phyloP scores from a whole-genome alignment of 129 eudicot species.

The Flaveria linearis region DNA sequence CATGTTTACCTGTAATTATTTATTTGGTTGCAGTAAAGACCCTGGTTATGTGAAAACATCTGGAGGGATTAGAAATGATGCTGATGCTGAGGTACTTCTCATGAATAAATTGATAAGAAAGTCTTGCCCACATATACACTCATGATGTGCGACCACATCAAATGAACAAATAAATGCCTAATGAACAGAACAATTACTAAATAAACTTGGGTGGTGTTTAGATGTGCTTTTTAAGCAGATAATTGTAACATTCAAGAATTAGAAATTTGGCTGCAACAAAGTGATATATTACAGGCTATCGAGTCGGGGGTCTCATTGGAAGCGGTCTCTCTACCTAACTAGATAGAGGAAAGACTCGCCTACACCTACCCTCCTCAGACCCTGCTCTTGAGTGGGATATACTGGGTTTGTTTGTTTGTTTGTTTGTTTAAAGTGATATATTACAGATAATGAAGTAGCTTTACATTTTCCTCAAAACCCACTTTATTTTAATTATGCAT shows the following conservation, averaged over 20 bases:
- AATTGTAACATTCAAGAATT: not conserved
- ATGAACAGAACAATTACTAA: constrained; percentile 3
- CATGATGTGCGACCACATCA: not conserved
- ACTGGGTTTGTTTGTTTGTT: no score
- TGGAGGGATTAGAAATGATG: constrained; percentile 32
- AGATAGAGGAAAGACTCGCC: no score
- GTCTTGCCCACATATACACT: constrained; percentile 13
- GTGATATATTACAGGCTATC: not conserved
- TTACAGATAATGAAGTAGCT: not conserved
- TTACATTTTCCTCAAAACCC: not conserved
- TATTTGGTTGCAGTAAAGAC: constrained; percentile 70
- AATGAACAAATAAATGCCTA: not conserved
- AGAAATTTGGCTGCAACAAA: constrained; percentile 11
- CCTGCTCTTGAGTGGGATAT: no score
- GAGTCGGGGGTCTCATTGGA: no score
- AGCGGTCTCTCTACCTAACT: no score
- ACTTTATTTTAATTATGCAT: not conserved
- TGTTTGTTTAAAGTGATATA: not conserved
- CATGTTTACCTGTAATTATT: constrained; percentile 15
- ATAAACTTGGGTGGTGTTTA: not conserved
- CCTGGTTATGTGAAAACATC: constrained; percentile 72
- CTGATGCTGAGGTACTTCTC: constrained; percentile 59
- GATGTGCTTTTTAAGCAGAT: constrained; percentile 12
- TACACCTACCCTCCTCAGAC: no score
- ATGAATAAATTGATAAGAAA: not conserved